A percentile compares a stretch with the other conserved stretches of the same genome.
phyloP scores from a whole-genome alignment of 1,139 yeast genomes.

The Magnusiomyces magnusii region DNA sequence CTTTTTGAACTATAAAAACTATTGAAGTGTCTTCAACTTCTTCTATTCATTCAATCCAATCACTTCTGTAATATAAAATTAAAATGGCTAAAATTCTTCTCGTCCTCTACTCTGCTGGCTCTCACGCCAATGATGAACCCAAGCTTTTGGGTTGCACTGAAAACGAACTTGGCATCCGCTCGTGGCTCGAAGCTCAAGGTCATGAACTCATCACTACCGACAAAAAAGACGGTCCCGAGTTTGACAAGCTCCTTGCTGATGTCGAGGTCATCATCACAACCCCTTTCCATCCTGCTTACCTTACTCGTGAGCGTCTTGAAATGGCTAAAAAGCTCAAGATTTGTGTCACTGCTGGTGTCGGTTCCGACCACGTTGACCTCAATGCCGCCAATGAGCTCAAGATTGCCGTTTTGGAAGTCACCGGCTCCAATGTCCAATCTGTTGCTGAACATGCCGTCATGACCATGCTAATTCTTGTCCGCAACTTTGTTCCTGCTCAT shows the following conservation, averaged over 20 bases:
- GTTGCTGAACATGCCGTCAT: constrained; percentile 78
- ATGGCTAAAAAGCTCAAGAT: constrained; percentile 69
- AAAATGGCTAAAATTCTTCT: constrained; percentile 27
- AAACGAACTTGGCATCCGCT: constrained; percentile 65
- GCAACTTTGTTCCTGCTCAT: constrained; percentile 77
- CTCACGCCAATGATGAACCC: constrained; percentile 53
- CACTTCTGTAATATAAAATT: background rate
- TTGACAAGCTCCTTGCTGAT: constrained; percentile 59
- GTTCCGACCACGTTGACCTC: constrained; percentile 74
- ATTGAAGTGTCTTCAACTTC: too few species aligned
- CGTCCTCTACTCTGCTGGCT: constrained; percentile 32
- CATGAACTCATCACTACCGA: constrained; percentile 60
- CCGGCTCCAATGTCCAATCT: constrained; percentile 73
- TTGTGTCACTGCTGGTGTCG: constrained; percentile 77
- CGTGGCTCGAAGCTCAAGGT: constrained; percentile 58
- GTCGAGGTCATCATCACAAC: constrained; percentile 75
- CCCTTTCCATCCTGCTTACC: constrained; percentile 78
- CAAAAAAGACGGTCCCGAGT: constrained; percentile 63
- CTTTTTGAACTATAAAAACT: too few species aligned
- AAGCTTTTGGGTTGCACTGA: constrained; percentile 63
- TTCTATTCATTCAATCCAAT: too few species aligned
- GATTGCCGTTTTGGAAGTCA: constrained; percentile 68
- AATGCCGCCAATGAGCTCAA: constrained; percentile 58
- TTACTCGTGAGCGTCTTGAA: constrained; percentile 56
- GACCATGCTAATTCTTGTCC: constrained; percentile 63